Evolutionary conservation across 768 basidiomycete genomes (phyloP).

Genomic region (Leccinum subgranulosum): DNA sequence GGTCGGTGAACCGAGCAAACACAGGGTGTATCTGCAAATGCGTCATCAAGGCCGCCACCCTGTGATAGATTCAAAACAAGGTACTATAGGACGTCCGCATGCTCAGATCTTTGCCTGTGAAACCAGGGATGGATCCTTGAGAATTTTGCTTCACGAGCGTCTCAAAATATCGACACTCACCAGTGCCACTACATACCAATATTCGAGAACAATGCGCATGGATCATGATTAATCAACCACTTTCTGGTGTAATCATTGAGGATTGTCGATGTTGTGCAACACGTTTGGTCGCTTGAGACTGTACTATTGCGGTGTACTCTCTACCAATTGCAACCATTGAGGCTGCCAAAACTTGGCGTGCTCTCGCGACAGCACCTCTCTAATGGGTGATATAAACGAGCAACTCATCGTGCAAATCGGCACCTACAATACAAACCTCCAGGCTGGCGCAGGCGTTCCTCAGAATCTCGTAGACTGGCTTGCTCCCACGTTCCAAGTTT

Average conservation of each 20-base stretch:
- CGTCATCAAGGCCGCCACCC: background rate
- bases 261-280: background rate
- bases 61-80: background rate
- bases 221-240: background rate
- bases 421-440: conserved; percentile 90
- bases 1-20: background rate
- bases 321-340: no score
- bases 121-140: background rate
- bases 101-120: background rate
- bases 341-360: no score
- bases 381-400: conserved; percentile 20
- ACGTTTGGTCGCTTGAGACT: background rate
- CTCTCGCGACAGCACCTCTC: background rate
- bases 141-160: background rate
- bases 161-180: background rate
- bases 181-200: background rate
- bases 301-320: no score
- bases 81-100: background rate
- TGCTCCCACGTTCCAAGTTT: conserved; percentile 74
- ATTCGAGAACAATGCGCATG: background rate
- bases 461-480: conserved; percentile 94
- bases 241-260: background rate
- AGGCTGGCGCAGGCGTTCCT: conserved; percentile 67
- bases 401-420: conserved; percentile 72
- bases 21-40: background rate